Percentiles rank a stretch among this genome's conserved stretches.
Conservation (phyloP, 257 asterid species). For the Mitragyna speciosa region DNA sequence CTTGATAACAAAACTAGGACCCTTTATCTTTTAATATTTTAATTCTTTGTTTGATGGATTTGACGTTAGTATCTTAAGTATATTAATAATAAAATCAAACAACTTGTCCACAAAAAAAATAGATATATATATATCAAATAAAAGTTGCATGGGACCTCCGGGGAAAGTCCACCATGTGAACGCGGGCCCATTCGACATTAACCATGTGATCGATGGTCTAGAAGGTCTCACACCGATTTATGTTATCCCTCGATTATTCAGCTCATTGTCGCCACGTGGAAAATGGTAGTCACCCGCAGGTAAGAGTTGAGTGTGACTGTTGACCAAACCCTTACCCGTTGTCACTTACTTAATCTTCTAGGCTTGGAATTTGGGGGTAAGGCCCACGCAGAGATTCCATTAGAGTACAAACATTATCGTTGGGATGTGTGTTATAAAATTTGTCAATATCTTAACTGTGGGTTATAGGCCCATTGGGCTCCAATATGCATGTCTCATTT, state of each 20-base stretch:
- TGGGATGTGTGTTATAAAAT: not conserved
- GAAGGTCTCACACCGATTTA: not conserved
- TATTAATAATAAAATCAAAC: no score
- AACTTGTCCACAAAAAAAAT: not conserved
- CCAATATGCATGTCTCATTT: not conserved
- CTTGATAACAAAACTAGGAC: slow-evolving; percentile 1
- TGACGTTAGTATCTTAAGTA: not conserved
- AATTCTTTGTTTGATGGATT: not conserved
- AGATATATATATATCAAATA: not conserved
- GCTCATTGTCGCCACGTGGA: not conserved
- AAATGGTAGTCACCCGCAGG: not conserved
- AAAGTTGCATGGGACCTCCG: not conserved
- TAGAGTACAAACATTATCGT: not conserved
- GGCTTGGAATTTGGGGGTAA: not conserved
- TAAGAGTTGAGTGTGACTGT: slow-evolving; percentile 33
- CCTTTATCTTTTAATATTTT: not conserved
- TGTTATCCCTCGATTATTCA: not conserved
- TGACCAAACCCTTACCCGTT: slow-evolving; percentile 25
- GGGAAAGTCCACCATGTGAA: slow-evolving; percentile 3
- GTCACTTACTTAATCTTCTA: not conserved
- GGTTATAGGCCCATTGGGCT: slow-evolving; percentile 1
- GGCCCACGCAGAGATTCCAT: not conserved
- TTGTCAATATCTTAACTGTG: not conserved
- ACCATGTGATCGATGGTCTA: not conserved
- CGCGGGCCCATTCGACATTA: slow-evolving; percentile 5